phyloP scores from a whole-genome alignment of 768 basidiomycete genomes.

The Zangia roseola region DNA sequence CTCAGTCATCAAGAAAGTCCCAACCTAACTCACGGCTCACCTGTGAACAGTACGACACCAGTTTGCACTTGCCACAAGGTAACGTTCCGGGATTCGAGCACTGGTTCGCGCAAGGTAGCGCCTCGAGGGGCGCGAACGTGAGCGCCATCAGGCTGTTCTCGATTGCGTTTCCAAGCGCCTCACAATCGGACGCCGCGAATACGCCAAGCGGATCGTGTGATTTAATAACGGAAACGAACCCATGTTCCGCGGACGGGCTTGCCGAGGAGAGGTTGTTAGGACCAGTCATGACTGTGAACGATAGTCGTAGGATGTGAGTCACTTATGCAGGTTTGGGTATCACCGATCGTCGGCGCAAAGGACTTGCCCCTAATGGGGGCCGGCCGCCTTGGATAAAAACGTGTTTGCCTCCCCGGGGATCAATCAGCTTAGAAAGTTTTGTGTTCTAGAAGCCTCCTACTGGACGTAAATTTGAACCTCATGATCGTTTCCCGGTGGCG shows the following conservation, averaged over 20 bases:
- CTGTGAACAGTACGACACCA: constrained; percentile 46
- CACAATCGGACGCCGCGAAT: constrained; percentile 17
- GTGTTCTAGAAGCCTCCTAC: too few relatives aligned
- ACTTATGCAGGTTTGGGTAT: not conserved
- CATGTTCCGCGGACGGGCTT: not conserved
- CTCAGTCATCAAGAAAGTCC: not conserved
- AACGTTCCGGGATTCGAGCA: constrained; percentile 30
- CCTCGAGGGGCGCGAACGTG: constrained; percentile 22
- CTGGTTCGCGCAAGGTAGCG: constrained; percentile 33
- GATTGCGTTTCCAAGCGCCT: constrained; percentile 13
- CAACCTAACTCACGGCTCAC: constrained; percentile 3
- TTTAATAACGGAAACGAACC: constrained; percentile 14
- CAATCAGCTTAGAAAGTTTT: too few relatives aligned
- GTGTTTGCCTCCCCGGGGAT: constrained; percentile 5
- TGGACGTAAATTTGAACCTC: too few relatives aligned
- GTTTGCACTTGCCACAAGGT: constrained; percentile 29
- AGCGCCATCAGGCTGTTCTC: constrained; percentile 15
- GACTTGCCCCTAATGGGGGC: too few relatives aligned
- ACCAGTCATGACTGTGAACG: constrained; percentile 8
- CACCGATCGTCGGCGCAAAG: constrained; percentile 2
- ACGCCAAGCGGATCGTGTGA: constrained; percentile 18
- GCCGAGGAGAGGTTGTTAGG: not conserved
- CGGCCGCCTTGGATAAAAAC: too few relatives aligned
- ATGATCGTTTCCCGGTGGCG: too few relatives aligned
- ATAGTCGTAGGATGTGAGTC: too few relatives aligned